phyloP scores from a whole-genome alignment of 2,329 filamentous ascomycete genomes.

The Aureobasidium lini region DNA sequence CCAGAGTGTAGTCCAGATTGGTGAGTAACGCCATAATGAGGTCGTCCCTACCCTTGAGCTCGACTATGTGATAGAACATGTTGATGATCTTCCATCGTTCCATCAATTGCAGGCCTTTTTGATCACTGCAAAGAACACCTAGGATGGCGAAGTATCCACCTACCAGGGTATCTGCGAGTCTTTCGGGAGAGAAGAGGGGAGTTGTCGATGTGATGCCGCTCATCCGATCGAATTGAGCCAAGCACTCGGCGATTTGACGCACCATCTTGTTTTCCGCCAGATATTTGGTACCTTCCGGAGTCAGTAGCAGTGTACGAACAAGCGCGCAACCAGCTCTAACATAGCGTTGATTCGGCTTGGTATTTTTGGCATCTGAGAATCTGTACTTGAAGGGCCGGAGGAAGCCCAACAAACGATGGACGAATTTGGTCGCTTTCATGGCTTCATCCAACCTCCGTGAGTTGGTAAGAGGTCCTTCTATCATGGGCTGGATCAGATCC shows the following conservation, averaged over 20 bases:
- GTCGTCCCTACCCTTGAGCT: slow-evolving; percentile 83
- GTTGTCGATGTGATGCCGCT: slow-evolving; percentile 65
- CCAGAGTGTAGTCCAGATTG: slow-evolving; percentile 83
- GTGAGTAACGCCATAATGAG: slow-evolving; percentile 80
- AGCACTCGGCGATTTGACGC: slow-evolving; percentile 87
- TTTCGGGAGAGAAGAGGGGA: slow-evolving; percentile 80
- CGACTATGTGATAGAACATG: slow-evolving; percentile 98
- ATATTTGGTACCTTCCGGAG: slow-evolving; percentile 74
- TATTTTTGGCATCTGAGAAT: slow-evolving; percentile 84
- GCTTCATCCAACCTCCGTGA: slow-evolving; percentile 90
- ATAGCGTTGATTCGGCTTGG: slow-evolving; percentile 89
- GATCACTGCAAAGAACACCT: slow-evolving; percentile 75
- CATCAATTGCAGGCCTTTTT: slow-evolving; percentile 77
- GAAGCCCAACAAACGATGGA: slow-evolving; percentile 90
- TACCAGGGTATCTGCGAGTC: slow-evolving; percentile 78
- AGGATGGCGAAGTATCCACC: slow-evolving; percentile 92
- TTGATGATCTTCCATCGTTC: slow-evolving; percentile 98
- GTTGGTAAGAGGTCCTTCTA: slow-evolving; percentile 86
- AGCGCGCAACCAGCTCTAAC: slow-evolving; percentile 82
- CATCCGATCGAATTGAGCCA: slow-evolving; percentile 89
- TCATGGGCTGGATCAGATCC: slow-evolving; percentile 82
- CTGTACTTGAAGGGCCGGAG: slow-evolving; percentile 95
- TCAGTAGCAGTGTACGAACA: slow-evolving; percentile 79
- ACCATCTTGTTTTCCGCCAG: slow-evolving; percentile 87
- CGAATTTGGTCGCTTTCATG: slow-evolving; percentile 89